Evolutionary conservation across 495 filamentous ascomycete genomes (phyloP), one percentile per base, ranked within the genome.

Genomic region (Penicillium samsonianum): DNA sequence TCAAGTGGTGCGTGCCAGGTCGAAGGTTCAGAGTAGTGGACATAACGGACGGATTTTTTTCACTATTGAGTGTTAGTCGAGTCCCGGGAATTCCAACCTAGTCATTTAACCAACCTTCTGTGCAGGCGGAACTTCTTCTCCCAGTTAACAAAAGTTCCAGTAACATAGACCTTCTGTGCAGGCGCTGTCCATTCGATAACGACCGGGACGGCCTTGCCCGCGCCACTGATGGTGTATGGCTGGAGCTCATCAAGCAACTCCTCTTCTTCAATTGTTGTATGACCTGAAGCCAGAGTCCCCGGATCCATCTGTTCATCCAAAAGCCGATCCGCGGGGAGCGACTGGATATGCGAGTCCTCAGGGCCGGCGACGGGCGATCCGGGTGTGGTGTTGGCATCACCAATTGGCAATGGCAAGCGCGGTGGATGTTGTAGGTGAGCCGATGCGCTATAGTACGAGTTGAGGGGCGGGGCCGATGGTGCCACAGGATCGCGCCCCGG

Each of bases 131-230:
- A 92, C 70, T 97, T 97, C 73, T 89, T 87, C 69, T 91, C 90
- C 94, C 94, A 98, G 65, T 90, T 86, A 54, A 92, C 92, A 66
- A 97, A 96, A 19, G 95, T 98, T 59, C 94, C 94, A 1, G 95
- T 98, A 37, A 98, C 90, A 70, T 95, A 98, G 55, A 98, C 86
- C 75, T 90, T 94, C 53, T 95, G 83, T 31, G 88, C 89, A 35
- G 82, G 82, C 25, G 85, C 80, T 49, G 78, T 80, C 94, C 93
- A 98, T 72, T 91, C 87, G 37, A 98, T 83, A 31, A 81, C 68
- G 12, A 90, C 96, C 8, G 92, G 90, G 38, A 98, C 87, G 8
- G 74, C 71, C 50, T 68, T 76, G 23, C 75, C 74, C 7, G 73
- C 66, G 16, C 74, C 76, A 17, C 83, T 86, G 31, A 86, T 81